phyloP scores from a whole-genome alignment of 208 protist species.

The Phytomonas sp. region DNA sequence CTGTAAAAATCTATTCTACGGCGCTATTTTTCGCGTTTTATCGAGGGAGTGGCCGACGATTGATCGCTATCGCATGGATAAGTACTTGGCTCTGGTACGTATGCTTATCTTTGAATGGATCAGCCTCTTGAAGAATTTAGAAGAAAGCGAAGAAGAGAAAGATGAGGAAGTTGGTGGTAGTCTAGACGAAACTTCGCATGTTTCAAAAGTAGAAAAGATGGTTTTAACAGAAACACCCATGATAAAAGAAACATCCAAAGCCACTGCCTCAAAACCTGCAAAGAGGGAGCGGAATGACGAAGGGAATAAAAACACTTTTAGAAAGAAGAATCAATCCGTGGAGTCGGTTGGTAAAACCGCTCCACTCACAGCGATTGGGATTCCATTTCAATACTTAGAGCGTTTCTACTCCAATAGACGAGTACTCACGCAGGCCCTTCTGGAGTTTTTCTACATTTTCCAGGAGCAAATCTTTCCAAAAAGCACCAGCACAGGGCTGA shows the following conservation, averaged over 20 bases:
- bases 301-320: conserved; percentile 12
- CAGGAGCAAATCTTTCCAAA: conserved; percentile 57
- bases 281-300: conserved; percentile 16
- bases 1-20: conserved; percentile 56
- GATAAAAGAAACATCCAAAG: neutral
- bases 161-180: conserved; percentile 1
- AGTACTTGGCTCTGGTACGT: conserved; percentile 83
- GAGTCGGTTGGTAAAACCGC: neutral
- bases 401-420: conserved; percentile 19
- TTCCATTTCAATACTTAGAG: conserved; percentile 12
- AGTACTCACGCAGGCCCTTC: conserved; percentile 16
- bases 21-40: conserved; percentile 67
- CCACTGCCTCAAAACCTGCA: neutral
- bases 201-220: conserved; percentile 1
- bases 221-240: neutral
- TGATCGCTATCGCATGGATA: conserved; percentile 86
- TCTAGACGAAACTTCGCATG: conserved; percentile 8
- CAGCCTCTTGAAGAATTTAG: conserved; percentile 39
- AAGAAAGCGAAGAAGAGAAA: conserved; percentile 12
- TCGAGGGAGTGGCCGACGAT: conserved; percentile 84
- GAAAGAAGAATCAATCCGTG: neutral
- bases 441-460: conserved; percentile 60
- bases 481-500: conserved; percentile 49
- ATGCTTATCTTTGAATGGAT: conserved; percentile 51
- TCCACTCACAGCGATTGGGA: conserved; percentile 8